Conservation (phyloP, 352 stramenopile species). For the Phytophthora uliginosa region DNA sequence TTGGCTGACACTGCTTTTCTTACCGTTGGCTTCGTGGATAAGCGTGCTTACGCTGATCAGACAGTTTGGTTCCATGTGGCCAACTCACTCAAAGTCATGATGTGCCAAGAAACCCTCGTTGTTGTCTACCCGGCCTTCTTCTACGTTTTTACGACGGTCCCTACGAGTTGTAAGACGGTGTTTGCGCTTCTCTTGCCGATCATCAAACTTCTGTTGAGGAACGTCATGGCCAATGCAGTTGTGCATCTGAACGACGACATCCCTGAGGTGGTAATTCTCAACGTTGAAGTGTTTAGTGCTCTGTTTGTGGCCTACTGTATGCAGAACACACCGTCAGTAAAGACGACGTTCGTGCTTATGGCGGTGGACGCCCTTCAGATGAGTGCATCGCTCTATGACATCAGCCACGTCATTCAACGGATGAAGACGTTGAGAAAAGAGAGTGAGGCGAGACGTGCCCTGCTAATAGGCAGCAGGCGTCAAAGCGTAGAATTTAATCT, state of each 20-base stretch:
- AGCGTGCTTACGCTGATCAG: not conserved
- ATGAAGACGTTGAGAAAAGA: not conserved
- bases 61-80: not conserved
- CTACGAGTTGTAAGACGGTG: not conserved
- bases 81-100: constrained; percentile 1
- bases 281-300: not conserved
- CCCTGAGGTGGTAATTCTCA: not conserved
- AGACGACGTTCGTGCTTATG: constrained; percentile 15
- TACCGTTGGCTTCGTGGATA: not conserved
- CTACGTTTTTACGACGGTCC: constrained; percentile 1
- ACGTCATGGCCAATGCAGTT: not conserved
- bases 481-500: constrained; percentile 1
- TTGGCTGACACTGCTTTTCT: not conserved
- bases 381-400: constrained; percentile 9
- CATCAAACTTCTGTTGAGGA: not conserved
- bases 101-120: not conserved
- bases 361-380: constrained; percentile 11
- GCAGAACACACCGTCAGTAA: constrained; percentile 21
- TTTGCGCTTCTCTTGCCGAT: not conserved
- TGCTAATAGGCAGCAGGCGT: not conserved
- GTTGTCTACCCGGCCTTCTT: not conserved
- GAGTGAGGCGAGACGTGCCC: not conserved
- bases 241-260: not conserved
- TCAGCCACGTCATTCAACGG: not conserved
- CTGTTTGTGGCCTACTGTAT: not conserved